phyloP scores from a whole-genome alignment of 2,329 filamentous ascomycete species.

The Chaetomium sp. region DNA sequence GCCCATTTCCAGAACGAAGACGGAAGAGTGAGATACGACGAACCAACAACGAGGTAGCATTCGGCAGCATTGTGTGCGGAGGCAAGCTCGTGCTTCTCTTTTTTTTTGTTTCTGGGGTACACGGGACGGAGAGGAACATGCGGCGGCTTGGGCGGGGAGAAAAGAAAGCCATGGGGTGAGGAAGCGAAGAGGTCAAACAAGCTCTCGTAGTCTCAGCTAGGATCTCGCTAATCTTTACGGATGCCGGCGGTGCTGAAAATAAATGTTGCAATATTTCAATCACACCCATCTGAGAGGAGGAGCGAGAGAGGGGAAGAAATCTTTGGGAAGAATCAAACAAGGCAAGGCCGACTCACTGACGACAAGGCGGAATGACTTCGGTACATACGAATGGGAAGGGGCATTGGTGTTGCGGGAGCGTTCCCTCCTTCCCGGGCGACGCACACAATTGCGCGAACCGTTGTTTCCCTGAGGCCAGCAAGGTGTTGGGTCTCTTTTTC shows the following conservation, averaged over 20 bases:
- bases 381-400: not conserved
- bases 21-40: not conserved
- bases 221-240: too few relatives aligned
- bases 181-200: too few relatives aligned
- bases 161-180: too few relatives aligned
- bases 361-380: too few relatives aligned
- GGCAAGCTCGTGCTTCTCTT: constrained; percentile 7
- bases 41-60: constrained; percentile 13
- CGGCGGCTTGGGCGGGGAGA: too few relatives aligned
- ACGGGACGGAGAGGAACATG: not conserved
- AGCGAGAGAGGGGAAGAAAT: too few relatives aligned
- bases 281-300: too few relatives aligned
- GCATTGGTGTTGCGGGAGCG: not conserved
- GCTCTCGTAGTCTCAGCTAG: too few relatives aligned
- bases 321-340: too few relatives aligned
- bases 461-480: not conserved
- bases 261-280: too few relatives aligned
- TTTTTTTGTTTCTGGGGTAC: not conserved
- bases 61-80: constrained; percentile 18
- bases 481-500: constrained; percentile 4
- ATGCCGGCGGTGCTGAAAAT: too few relatives aligned
- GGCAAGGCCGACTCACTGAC: too few relatives aligned
- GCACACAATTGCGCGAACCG: not conserved
- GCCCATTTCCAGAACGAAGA: not conserved
- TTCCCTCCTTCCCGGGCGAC: not conserved